phyloP scores from a whole-genome alignment of 176 grass and related monocot species.

The Avena eriantha region DNA sequence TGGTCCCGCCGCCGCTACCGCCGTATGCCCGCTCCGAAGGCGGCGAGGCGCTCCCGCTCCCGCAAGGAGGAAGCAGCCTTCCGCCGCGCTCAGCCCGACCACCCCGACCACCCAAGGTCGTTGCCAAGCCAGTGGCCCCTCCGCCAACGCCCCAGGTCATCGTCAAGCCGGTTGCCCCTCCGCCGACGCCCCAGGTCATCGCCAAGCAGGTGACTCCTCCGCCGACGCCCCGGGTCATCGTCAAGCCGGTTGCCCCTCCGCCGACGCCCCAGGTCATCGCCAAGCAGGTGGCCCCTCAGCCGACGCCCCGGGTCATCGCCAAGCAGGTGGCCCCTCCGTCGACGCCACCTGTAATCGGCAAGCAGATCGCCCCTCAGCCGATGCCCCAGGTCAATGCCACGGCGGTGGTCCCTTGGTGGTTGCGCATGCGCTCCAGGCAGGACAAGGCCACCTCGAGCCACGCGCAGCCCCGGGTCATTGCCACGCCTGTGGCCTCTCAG shows the following conservation, averaged over 20 bases:
- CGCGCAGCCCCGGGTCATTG: neutral
- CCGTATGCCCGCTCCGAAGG: neutral
- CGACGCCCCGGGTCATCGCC: neutral
- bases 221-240: neutral
- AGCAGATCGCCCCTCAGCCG: neutral
- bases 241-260: neutral
- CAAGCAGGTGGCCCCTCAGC: neutral
- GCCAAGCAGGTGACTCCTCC: neutral
- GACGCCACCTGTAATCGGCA: neutral
- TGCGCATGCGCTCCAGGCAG: neutral
- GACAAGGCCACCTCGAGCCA: neutral
- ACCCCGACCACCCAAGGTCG: neutral
- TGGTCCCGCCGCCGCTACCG: neutral
- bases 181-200: neutral
- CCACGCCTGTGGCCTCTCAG: neutral
- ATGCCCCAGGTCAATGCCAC: neutral
- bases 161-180: neutral
- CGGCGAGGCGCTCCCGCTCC: constrained; percentile 2
- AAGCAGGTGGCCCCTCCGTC: neutral
- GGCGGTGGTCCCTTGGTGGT: neutral
- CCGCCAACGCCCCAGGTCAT: neutral
- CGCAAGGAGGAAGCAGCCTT: neutral
- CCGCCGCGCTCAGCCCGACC: constrained; percentile 3
- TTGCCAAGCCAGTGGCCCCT: neutral
- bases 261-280: neutral